Evolutionary conservation across 164 flowering plant genomes (phyloP).

Genomic region (Chimonanthus salicifolius): DNA sequence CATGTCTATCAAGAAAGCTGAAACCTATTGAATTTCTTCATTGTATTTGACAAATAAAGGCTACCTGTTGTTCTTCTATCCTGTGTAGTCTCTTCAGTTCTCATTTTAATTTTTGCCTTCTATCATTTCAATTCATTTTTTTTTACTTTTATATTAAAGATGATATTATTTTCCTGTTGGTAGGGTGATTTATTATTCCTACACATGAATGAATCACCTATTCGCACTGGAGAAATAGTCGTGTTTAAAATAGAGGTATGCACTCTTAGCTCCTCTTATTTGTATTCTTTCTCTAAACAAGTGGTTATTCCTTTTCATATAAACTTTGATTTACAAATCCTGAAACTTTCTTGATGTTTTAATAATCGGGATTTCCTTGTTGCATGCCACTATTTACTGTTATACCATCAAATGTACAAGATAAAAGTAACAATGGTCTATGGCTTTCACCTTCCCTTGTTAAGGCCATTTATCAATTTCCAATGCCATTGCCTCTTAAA

Average conservation of each 20-base stretch:
- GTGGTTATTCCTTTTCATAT: neutral
- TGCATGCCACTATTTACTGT: neutral
- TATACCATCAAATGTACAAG: neutral
- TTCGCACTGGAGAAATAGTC: slow-evolving; percentile 69
- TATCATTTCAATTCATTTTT: neutral
- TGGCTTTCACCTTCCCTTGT: neutral
- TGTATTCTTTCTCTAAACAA: neutral
- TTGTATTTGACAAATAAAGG: neutral
- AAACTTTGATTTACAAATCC: too few species aligned
- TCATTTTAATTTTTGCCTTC: neutral
- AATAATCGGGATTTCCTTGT: neutral
- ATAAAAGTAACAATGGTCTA: neutral
- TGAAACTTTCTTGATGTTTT: neutral
- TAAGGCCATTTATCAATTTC: neutral
- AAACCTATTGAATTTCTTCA: neutral
- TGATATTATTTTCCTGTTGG: slow-evolving; percentile 9
- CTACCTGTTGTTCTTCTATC: neutral
- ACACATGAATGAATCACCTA: slow-evolving; percentile 48
- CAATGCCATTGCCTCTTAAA: neutral
- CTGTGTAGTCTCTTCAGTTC: neutral
- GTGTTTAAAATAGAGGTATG: slow-evolving; percentile 61
- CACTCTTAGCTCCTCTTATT: slow-evolving; percentile 1
- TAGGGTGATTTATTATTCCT: slow-evolving; percentile 80
- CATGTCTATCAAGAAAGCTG: neutral
- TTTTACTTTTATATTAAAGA: neutral